A percentile compares a stretch with the other conserved stretches of the same genome.
Evolutionary conservation across 2,329 filamentous ascomycete genomes (phyloP).

Genomic region (Fusarium pseudonygamai): DNA sequence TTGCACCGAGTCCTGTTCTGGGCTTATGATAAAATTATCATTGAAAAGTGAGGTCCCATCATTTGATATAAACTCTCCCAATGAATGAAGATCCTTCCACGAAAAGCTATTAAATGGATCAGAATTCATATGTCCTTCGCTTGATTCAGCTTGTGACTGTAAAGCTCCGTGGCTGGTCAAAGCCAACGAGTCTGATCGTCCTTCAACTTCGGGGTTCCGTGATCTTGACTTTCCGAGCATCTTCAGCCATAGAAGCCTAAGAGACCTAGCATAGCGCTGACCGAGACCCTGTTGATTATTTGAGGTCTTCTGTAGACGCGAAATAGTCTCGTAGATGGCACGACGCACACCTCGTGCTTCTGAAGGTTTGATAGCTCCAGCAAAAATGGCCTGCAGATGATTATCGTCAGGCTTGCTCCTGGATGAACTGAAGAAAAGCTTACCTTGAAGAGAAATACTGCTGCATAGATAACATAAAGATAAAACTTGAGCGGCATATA

Average conservation of each 20-base stretch:
- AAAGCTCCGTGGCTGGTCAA: background rate
- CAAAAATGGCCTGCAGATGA: conserved; percentile 38
- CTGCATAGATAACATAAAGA: conserved; percentile 69
- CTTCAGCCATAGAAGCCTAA: conserved; percentile 68
- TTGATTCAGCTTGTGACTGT: background rate
- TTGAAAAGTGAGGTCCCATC: conserved; percentile 32
- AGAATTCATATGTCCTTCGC: conserved; percentile 46
- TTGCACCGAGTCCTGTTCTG: conserved; percentile 23
- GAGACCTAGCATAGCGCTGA: conserved; percentile 67
- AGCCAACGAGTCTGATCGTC: background rate
- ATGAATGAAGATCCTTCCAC: conserved; percentile 68
- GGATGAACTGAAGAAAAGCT: background rate
- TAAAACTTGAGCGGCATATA: conserved; percentile 73
- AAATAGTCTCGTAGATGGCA: conserved; percentile 66
- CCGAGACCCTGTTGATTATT: conserved; percentile 68
- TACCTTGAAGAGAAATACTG: conserved; percentile 73
- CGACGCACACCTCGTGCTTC: conserved; percentile 65
- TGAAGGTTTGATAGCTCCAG: conserved; percentile 65
- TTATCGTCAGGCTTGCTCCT: rapidly evolving
- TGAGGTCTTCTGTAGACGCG: conserved; percentile 67
- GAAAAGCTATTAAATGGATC: conserved; percentile 65
- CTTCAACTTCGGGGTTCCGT: background rate
- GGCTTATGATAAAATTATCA: conserved; percentile 20
- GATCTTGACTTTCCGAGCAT: conserved; percentile 31
- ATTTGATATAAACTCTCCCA: conserved; percentile 61